Conservation (phyloP, 2,329 filamentous ascomycete genomes). For the Fusarium anguioides region DNA sequence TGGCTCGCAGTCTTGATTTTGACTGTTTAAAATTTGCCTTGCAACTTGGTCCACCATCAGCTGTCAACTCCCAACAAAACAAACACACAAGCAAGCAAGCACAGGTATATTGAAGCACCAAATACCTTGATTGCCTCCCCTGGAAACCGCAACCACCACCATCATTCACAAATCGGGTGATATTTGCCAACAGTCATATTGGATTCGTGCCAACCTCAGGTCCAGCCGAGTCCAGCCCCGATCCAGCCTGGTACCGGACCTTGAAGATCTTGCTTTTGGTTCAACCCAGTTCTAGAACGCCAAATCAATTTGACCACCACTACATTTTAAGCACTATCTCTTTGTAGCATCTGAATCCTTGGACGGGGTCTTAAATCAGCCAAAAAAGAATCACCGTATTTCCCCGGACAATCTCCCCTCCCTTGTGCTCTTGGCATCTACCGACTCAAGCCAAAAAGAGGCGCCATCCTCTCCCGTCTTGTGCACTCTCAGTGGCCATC, state of each 20-base stretch:
- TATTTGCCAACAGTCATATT: slow-evolving; percentile 10
- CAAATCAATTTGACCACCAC: slow-evolving; percentile 29
- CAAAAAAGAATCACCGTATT: slow-evolving; percentile 22
- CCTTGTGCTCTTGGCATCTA: slow-evolving; percentile 1
- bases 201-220: slow-evolving; percentile 26
- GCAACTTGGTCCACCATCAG: not conserved
- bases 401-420: not conserved
- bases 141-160: not conserved
- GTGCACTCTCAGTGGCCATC: slow-evolving; percentile 10
- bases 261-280: slow-evolving; percentile 31
- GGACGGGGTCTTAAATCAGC: slow-evolving; percentile 12
- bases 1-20: slow-evolving; percentile 7
- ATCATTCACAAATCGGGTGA: slow-evolving; percentile 3
- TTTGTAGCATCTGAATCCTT: slow-evolving; percentile 29
- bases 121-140: not conserved
- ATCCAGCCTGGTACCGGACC: slow-evolving; percentile 36
- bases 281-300: slow-evolving; percentile 40
- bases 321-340: slow-evolving; percentile 22
- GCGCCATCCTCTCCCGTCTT: slow-evolving; percentile 6
- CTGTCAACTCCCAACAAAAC: not conserved
- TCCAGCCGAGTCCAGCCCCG: slow-evolving; percentile 34
- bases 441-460: slow-evolving; percentile 5
- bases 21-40: slow-evolving; percentile 3
- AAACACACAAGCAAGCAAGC: slow-evolving; percentile 13
- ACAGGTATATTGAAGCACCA: not conserved